A percentile compares a stretch with the other conserved stretches of the same genome.
Evolutionary conservation across 257 asterid species (phyloP).

Genomic region (Plantago elongata): DNA sequence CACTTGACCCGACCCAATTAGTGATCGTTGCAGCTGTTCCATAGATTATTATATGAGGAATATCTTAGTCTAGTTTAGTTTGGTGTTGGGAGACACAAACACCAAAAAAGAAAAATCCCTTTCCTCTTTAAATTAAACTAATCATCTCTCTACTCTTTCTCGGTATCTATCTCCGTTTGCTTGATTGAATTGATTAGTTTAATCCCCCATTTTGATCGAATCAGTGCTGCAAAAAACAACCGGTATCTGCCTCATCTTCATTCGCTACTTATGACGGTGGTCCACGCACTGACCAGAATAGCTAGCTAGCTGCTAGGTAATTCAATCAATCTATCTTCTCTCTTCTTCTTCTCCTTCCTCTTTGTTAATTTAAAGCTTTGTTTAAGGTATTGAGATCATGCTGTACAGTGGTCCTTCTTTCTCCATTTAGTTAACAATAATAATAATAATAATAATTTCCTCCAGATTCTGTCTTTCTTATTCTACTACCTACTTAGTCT

Average conservation of each 20-base stretch:
- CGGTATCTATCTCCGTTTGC: no score
- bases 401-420: not conserved
- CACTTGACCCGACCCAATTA: no score
- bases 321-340: not conserved
- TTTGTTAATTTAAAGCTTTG: not conserved
- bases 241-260: not conserved
- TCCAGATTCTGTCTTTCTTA: not conserved
- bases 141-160: not conserved
- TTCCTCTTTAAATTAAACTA: not conserved
- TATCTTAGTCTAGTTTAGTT: not conserved
- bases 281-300: not conserved
- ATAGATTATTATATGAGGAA: not conserved
- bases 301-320: not conserved
- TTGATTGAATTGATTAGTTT: not conserved
- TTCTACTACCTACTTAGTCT: not conserved
- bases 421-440: not conserved
- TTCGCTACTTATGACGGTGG: conserved; percentile 4
- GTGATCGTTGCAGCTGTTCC: no score
- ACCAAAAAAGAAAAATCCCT: not conserved
- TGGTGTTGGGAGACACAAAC: conserved; percentile 14
- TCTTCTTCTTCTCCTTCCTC: not conserved
- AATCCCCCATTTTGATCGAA: conserved; percentile 5
- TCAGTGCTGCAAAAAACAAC: not conserved
- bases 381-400: conserved; percentile 1
- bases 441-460: no score